Conservation (phyloP, 352 stramenopile genomes). For the Chrysophaeum taylorii region DNA sequence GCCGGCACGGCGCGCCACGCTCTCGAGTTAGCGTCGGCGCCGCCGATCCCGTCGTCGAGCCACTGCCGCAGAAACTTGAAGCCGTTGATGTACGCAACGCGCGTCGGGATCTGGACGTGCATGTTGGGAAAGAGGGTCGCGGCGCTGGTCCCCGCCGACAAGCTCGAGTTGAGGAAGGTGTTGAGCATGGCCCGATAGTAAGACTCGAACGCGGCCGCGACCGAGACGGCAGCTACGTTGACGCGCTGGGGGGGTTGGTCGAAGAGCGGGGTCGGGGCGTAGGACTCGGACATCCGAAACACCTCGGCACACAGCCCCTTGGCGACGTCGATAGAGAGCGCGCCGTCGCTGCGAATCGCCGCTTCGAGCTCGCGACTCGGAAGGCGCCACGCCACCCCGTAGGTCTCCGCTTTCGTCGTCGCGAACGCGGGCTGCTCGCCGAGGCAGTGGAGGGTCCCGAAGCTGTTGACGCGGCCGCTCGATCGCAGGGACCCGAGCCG, state of each 20-base stretch:
- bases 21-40: background rate
- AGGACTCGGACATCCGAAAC: slow-evolving; percentile 27
- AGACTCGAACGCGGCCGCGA: slow-evolving; percentile 74
- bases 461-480: background rate
- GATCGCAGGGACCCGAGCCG: background rate
- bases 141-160: slow-evolving; percentile 60
- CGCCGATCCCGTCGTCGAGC: slow-evolving; percentile 33
- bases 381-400: background rate
- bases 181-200: slow-evolving; percentile 83
- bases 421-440: background rate
- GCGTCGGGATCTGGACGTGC: slow-evolving; percentile 79
- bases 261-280: slow-evolving; percentile 62
- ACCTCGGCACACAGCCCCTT: slow-evolving; percentile 27
- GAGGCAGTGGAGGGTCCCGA: background rate
- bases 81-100: slow-evolving; percentile 79
- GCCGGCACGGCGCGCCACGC: slow-evolving; percentile 41
- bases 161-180: slow-evolving; percentile 68
- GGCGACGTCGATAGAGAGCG: slow-evolving; percentile 21
- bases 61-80: slow-evolving; percentile 76
- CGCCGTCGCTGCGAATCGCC: background rate
- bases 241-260: slow-evolving; percentile 75
- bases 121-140: slow-evolving; percentile 79
- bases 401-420: background rate
- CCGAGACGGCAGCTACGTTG: slow-evolving; percentile 72
- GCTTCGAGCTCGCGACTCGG: background rate